Percentiles rank a stretch among this genome's conserved stretches.
Conservation (phyloP, 2,329 filamentous ascomycete species). For the Exophiala aquamarina region DNA sequence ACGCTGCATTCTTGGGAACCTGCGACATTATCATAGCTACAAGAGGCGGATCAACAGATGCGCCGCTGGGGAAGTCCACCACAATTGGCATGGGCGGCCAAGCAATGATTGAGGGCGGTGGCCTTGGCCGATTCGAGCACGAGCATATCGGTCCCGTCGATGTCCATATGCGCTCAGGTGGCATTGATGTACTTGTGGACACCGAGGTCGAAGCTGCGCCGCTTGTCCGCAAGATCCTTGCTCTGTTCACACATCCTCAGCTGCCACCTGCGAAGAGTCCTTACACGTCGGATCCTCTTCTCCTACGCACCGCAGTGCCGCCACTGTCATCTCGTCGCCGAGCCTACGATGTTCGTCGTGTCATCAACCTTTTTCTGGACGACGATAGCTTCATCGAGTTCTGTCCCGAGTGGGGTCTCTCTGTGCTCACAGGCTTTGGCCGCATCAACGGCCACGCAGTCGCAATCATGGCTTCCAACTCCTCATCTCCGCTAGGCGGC, state of each 20-base stretch:
- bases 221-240: constrained; percentile 22
- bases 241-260: constrained; percentile 20
- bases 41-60: constrained; percentile 20
- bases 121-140: constrained; percentile 22
- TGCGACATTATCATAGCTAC: constrained; percentile 23
- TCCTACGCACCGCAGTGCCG: constrained; percentile 21
- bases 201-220: constrained; percentile 23
- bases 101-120: constrained; percentile 24
- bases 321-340: constrained; percentile 20
- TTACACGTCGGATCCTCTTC: constrained; percentile 23
- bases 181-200: constrained; percentile 23
- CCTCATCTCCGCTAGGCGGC: constrained; percentile 19
- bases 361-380: constrained; percentile 21
- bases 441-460: constrained; percentile 21
- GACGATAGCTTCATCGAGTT: constrained; percentile 23
- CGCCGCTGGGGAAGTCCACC: constrained; percentile 18
- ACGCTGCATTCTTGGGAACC: constrained; percentile 22
- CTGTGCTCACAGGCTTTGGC: constrained; percentile 23
- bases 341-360: constrained; percentile 21
- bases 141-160: constrained; percentile 22
- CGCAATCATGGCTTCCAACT: constrained; percentile 22
- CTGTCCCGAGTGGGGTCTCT: constrained; percentile 22
- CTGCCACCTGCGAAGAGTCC: constrained; percentile 19
- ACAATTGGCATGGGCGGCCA: constrained; percentile 24
- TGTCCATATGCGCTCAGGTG: constrained; percentile 22